phyloP scores from a whole-genome alignment of 169 alveolate genomes.

The Plasmodium falciparum region DNA sequence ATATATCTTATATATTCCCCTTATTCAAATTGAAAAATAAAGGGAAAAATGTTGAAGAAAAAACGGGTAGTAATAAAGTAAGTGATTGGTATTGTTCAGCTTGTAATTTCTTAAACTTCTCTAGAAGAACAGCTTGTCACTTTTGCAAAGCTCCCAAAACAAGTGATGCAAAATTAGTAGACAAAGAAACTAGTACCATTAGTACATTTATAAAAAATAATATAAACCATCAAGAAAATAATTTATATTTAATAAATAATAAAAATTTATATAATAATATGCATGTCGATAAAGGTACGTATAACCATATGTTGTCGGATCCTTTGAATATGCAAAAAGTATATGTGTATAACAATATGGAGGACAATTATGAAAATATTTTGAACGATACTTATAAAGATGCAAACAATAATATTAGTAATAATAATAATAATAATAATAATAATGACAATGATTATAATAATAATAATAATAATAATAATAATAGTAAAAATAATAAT shows the following conservation, averaged over 20 bases:
- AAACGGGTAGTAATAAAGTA: conserved; percentile 33
- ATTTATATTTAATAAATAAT: not conserved
- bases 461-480: not conserved
- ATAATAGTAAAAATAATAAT: not conserved
- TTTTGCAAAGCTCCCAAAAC: conserved; percentile 71
- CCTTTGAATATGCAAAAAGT: not conserved
- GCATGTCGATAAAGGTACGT: not conserved
- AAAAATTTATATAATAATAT: not conserved
- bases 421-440: not conserved
- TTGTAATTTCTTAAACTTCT: conserved; percentile 84
- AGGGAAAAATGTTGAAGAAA: conserved; percentile 15
- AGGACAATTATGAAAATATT: conserved; percentile 1
- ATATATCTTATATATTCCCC: conserved; percentile 64
- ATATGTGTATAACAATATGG: not conserved
- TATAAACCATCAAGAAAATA: conserved; percentile 4
- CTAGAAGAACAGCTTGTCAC: conserved; percentile 74
- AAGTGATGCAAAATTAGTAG: conserved; percentile 54
- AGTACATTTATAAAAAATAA: conserved; percentile 33
- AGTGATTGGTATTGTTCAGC: conserved; percentile 85
- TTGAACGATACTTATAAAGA: not conserved
- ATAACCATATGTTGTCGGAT: not conserved
- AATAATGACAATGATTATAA: not conserved
- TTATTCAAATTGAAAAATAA: conserved; percentile 37
- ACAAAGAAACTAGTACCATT: conserved; percentile 7
- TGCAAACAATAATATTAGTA: not conserved